phyloP scores from a whole-genome alignment of 2,329 filamentous ascomycete species.

The Botrytis cinerea region DNA sequence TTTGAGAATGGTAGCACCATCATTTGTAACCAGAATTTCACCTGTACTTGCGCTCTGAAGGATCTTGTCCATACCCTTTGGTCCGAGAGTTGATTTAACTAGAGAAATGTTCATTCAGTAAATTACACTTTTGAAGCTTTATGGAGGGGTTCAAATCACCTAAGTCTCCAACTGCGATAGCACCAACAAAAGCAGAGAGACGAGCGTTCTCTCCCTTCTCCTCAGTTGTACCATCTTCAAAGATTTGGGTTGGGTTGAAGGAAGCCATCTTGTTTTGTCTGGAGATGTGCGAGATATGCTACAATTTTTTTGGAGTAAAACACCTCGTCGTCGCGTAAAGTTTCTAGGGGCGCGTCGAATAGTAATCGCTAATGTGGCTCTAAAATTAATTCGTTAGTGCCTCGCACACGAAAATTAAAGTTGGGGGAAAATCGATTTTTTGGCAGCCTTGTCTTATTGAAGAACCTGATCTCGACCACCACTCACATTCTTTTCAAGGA shows the following conservation, averaged over 20 bases:
- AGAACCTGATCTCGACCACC: conserved; percentile 14
- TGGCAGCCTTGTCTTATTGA: conserved; percentile 17
- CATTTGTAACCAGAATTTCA: conserved; percentile 98
- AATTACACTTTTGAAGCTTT: conserved; percentile 17
- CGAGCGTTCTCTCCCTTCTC: conserved; percentile 99
- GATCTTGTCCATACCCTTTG: conserved; percentile 86
- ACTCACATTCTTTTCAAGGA: conserved; percentile 12
- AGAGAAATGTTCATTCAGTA: conserved; percentile 23
- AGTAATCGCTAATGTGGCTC: conserved; percentile 26
- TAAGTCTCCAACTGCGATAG: conserved; percentile 94
- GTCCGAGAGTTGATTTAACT: conserved; percentile 95
- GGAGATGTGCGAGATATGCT: conserved; percentile 24
- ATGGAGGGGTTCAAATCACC: conserved; percentile 27
- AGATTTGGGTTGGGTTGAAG: conserved; percentile 94
- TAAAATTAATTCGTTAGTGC: conserved; percentile 22
- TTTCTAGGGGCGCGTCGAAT: conserved; percentile 22
- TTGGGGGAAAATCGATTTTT: conserved; percentile 24
- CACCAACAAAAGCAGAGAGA: conserved; percentile 96
- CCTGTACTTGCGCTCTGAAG: conserved; percentile 82
- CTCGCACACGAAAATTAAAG: conserved; percentile 27
- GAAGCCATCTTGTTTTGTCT: conserved; percentile 46
- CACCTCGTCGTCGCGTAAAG: conserved; percentile 26
- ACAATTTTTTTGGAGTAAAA: conserved; percentile 26
- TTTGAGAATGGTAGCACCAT: conserved; percentile 97
- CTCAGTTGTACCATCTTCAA: conserved; percentile 93